Percentiles rank a stretch among this genome's conserved stretches.
Evolutionary conservation across 1,139 yeast species (phyloP).

Genomic region (Diutina sp.): DNA sequence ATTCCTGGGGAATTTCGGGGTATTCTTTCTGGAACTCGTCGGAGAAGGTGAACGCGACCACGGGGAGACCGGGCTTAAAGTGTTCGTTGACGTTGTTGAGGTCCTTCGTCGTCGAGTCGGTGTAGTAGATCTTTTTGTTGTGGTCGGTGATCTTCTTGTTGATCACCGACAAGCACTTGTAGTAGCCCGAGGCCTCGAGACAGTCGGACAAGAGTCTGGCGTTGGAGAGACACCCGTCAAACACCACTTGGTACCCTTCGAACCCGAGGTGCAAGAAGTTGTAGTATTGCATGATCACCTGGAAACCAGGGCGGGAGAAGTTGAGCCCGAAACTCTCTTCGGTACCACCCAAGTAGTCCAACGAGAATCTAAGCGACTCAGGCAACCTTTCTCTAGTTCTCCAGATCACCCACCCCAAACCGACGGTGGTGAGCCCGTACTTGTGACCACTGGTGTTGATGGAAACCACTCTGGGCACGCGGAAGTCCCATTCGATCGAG

Average conservation of each 20-base stretch:
- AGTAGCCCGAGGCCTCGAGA: constrained; percentile 53
- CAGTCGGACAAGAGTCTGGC: constrained; percentile 58
- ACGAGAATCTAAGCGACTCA: constrained; percentile 56
- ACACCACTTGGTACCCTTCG: constrained; percentile 55
- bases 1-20: constrained; percentile 79
- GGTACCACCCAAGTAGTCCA: constrained; percentile 78
- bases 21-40: constrained; percentile 41
- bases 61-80: constrained; percentile 74
- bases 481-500: constrained; percentile 71
- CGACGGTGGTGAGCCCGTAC: constrained; percentile 82
- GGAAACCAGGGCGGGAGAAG: constrained; percentile 89
- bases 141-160: constrained; percentile 34
- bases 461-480: constrained; percentile 61
- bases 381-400: constrained; percentile 55
- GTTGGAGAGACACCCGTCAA: constrained; percentile 49
- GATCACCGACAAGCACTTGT: constrained; percentile 65
- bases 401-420: constrained; percentile 90
- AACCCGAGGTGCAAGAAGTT: constrained; percentile 61
- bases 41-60: constrained; percentile 73
- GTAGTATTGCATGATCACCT: constrained; percentile 78
- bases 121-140: constrained; percentile 10
- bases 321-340: constrained; percentile 82
- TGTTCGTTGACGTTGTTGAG: constrained; percentile 15
- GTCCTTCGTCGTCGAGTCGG: constrained; percentile 4
- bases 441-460: constrained; percentile 94